Conservation (phyloP, 768 basidiomycete genomes). For the Leccinum variicolor region DNA sequence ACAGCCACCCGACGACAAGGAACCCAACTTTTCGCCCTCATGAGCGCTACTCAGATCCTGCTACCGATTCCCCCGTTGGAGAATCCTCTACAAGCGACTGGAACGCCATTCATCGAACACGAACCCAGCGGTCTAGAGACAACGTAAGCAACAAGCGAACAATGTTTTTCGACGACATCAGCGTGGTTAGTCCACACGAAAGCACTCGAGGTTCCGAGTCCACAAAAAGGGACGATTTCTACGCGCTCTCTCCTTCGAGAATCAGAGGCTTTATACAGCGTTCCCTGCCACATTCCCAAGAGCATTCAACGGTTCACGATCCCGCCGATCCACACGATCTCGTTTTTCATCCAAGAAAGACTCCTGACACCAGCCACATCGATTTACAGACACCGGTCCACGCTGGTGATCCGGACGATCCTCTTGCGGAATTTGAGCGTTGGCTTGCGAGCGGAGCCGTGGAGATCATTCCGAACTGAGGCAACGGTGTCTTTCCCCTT, state of each 20-base stretch:
- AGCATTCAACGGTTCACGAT: neutral
- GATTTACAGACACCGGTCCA: neutral
- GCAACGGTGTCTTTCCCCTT: neutral
- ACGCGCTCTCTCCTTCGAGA: constrained; percentile 23
- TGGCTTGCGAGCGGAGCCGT: constrained; percentile 69
- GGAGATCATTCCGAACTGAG: constrained; percentile 39
- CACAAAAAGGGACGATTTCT: constrained; percentile 5
- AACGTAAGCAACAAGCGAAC: constrained; percentile 4
- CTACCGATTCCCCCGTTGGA: constrained; percentile 9
- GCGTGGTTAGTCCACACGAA: neutral
- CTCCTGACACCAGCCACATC: neutral
- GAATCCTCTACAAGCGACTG: neutral
- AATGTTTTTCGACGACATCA: neutral
- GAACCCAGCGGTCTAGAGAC: constrained; percentile 7
- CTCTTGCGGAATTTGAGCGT: constrained; percentile 63
- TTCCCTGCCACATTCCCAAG: neutral
- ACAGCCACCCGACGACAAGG: neutral
- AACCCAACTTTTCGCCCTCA: constrained; percentile 17
- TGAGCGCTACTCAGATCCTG: constrained; percentile 30
- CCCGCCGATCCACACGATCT: neutral
- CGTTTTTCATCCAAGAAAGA: neutral
- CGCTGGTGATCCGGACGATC: constrained; percentile 31
- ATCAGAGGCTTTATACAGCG: constrained; percentile 21
- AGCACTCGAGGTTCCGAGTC: neutral
- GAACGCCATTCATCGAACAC: constrained; percentile 2